A percentile compares a stretch with the other conserved stretches of the same genome.
phyloP scores from a whole-genome alignment of 2,329 filamentous ascomycete species.

The Didymella pinodella region DNA sequence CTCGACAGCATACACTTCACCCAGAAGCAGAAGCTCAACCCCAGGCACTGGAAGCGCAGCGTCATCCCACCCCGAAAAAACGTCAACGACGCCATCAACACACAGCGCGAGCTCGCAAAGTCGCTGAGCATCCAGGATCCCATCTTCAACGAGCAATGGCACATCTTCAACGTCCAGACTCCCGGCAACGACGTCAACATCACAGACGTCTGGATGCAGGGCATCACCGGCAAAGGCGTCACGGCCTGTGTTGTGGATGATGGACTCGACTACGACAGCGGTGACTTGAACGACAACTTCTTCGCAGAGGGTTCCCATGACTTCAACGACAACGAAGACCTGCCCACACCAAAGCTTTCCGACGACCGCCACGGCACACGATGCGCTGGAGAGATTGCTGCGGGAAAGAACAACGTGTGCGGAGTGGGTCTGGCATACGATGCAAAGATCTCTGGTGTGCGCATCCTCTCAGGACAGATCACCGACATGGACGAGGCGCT shows the following conservation, averaged over 20 bases:
- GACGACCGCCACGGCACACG: conserved; percentile 93
- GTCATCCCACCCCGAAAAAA: conserved; percentile 42
- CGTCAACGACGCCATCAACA: conserved; percentile 58
- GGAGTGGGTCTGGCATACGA: conserved; percentile 97
- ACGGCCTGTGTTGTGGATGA: conserved; percentile 97
- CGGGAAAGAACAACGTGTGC: conserved; percentile 90
- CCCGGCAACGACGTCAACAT: conserved; percentile 93
- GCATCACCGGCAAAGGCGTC: conserved; percentile 86
- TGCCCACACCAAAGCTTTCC: conserved; percentile 80
- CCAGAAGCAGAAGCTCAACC: conserved; percentile 76
- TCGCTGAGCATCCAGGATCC: conserved; percentile 83
- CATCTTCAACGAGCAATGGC: conserved; percentile 95
- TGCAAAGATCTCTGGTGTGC: conserved; percentile 86
- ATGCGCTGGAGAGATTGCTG: conserved; percentile 92
- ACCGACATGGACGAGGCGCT: conserved; percentile 90
- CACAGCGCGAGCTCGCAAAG: conserved; percentile 53
- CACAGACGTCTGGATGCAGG: conserved; percentile 89
- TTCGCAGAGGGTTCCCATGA: conserved; percentile 93
- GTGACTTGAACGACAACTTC: conserved; percentile 92
- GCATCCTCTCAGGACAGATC: conserved; percentile 90
- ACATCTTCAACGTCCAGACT: conserved; percentile 84
- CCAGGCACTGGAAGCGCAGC: conserved; percentile 67
- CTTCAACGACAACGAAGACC: conserved; percentile 84
- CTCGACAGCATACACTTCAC: conserved; percentile 79
- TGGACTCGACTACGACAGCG: conserved; percentile 93